A percentile compares a stretch with the other conserved stretches of the same genome.
phyloP scores from a whole-genome alignment of 2,329 filamentous ascomycete genomes.

The Corynespora cassiicola region DNA sequence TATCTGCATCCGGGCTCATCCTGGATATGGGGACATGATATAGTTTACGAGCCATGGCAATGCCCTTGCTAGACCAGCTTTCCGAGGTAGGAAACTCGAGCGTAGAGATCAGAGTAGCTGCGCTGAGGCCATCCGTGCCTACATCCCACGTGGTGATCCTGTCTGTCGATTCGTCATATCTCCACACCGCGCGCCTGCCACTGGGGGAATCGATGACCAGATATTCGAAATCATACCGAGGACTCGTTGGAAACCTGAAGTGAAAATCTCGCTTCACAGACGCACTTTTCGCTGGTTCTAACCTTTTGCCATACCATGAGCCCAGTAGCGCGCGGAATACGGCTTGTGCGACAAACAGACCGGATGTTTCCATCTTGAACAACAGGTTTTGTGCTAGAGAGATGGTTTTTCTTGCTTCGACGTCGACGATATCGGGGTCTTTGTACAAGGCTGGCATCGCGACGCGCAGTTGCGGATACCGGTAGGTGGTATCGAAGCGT shows the following conservation, averaged over 20 bases:
- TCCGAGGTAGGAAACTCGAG: too few relatives aligned
- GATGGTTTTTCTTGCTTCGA: constrained; percentile 52
- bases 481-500: constrained; percentile 35
- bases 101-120: not conserved
- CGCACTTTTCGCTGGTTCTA: not conserved
- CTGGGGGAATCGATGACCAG: not conserved
- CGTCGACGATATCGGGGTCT: constrained; percentile 31
- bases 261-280: constrained; percentile 2
- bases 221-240: constrained; percentile 10
- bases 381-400: constrained; percentile 49
- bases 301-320: constrained; percentile 62
- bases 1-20: too few relatives aligned
- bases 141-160: constrained; percentile 6
- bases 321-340: constrained; percentile 73
- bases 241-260: constrained; percentile 4
- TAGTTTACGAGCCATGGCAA: too few relatives aligned
- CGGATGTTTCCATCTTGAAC: constrained; percentile 47
- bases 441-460: too few relatives aligned
- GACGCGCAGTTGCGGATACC: constrained; percentile 52
- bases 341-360: constrained; percentile 64
- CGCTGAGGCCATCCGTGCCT: not conserved
- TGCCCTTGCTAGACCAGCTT: too few relatives aligned
- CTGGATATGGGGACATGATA: too few relatives aligned
- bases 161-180: constrained; percentile 8
- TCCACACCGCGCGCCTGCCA: not conserved